Base-by-base conservation (phyloP, 345 rosid genomes). In the Rubroshorea leprosula region DNA sequence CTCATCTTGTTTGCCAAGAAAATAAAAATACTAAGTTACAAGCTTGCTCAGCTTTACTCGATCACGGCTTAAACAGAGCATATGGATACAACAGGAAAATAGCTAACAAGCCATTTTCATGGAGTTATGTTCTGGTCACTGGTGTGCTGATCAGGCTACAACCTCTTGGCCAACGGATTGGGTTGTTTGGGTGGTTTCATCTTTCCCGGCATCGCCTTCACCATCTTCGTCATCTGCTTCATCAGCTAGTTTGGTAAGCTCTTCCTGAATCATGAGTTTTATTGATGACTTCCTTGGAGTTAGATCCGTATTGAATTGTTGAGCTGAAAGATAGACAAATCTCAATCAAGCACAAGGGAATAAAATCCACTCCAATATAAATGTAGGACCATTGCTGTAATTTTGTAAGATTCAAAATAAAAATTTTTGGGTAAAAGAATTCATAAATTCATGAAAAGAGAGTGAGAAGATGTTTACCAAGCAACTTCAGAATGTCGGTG, bases 231-330 rank as follows among this genome's bases (percentile, higher is more conserved):
- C 83, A 1, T 83, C 94, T 0, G 65, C 87, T 49, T 80, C 96
- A 11, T 85, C 88, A 4, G 95, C 96, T 68, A 91, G 65, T 76
- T 88, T 91, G 11, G 90, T 80, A 39, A 91, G 98, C 78, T 91
- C 98, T 18, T 80, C 92, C 66, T 88, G 98, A 61, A 91, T 88
- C 80, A 88, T 79, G 48, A 68, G 23, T 80, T 91, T 91, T 72
- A 91, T 80, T 3, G 80, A 72, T 44, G 95, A 68, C 73, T 83
- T 91, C 64, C 78, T 85, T 12, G 74, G 60, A n/a, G 77, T 60
- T 43, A 87, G 84, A 68, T 82, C 80, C 0, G 58, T 58, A 0
- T 69, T 66, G 41, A 75, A 90, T 61, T 31, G 75, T 47, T 21
- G 0, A 45, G 73, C 97, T 90, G 96, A 65, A 74, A 80, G 61